Conservation (phyloP, 2,329 filamentous ascomycete genomes). For the Cladosporium cucumerinum region DNA sequence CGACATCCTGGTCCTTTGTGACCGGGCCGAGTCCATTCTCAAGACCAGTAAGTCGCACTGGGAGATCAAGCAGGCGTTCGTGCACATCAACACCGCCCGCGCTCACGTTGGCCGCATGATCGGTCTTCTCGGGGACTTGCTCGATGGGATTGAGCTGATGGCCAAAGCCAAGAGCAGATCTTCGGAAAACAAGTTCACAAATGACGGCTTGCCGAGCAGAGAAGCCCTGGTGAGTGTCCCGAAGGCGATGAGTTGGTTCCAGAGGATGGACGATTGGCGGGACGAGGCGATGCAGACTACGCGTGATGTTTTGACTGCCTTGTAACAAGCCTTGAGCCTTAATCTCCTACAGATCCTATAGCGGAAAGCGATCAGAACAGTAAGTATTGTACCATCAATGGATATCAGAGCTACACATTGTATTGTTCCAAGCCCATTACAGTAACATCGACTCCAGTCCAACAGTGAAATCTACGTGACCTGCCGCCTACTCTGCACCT, state of each 20-base stretch:
- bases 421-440: not conserved
- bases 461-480: not conserved
- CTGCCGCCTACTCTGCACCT: not conserved
- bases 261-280: conserved; percentile 4
- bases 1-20: not conserved
- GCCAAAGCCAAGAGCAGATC: not conserved
- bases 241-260: not conserved
- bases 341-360: not conserved
- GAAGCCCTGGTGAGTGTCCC: conserved; percentile 24
- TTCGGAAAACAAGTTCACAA: not conserved
- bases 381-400: not conserved
- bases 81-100: conserved; percentile 8
- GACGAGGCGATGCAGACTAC: not conserved
- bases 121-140: not conserved
- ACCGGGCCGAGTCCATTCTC: not conserved
- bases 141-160: not conserved
- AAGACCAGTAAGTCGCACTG: not conserved
- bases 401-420: not conserved
- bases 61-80: conserved; percentile 3
- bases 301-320: conserved; percentile 13
- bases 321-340: not conserved
- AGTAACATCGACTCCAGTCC: not conserved
- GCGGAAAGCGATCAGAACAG: not conserved
- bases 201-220: conserved; percentile 52
- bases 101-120: not conserved